A percentile compares a stretch with the other conserved stretches of the same genome.
phyloP scores from a whole-genome alignment of 306 rosid species.

The Prunus mume region DNA sequence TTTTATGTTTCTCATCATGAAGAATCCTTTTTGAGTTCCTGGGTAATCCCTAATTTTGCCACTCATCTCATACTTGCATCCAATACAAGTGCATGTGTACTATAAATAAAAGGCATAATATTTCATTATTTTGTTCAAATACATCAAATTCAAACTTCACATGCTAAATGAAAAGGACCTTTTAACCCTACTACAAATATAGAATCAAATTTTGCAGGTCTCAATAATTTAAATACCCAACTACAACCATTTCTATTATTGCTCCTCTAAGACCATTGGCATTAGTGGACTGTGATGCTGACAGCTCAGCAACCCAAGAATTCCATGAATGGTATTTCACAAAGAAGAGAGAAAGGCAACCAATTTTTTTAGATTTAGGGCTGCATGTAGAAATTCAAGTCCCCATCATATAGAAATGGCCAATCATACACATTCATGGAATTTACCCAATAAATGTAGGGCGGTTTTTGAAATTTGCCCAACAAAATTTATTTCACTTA shows the following conservation, averaged over 20 bases:
- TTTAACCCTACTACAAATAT: neutral
- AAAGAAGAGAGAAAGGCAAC: neutral
- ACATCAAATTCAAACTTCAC: neutral
- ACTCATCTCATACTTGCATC: neutral
- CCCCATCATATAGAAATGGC: neutral
- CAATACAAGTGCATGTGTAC: neutral
- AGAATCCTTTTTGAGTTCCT: neutral
- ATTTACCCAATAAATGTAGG: neutral
- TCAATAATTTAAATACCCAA: neutral
- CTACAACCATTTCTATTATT: neutral
- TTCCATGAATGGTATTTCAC: no score
- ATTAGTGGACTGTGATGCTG: neutral
- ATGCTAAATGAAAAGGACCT: conserved; percentile 4
- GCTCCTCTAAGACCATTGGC: neutral
- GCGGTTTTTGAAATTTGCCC: neutral
- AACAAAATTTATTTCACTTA: neutral
- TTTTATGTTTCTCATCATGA: neutral
- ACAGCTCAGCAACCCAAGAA: neutral
- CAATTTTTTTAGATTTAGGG: neutral
- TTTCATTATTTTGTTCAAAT: neutral
- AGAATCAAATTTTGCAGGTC: conserved; percentile 3
- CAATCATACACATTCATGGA: neutral
- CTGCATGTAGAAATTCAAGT: neutral
- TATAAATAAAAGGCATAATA: neutral
- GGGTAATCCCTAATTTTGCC: neutral